Evolutionary conservation across 2,329 filamentous ascomycete genomes (phyloP).

Genomic region (Aspergillus tamarii): DNA sequence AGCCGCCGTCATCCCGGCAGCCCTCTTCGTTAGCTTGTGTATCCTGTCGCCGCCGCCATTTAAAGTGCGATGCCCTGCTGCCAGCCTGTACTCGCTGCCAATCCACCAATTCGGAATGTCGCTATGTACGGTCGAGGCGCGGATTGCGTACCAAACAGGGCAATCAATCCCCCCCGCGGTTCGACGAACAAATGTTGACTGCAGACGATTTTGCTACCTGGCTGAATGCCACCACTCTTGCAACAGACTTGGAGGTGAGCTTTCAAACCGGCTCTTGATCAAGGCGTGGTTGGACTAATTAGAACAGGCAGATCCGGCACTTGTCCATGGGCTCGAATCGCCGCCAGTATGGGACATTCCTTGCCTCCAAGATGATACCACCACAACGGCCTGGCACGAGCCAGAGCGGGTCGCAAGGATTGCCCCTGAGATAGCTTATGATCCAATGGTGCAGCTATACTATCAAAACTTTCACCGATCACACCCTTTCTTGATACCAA

Average conservation of each 20-base stretch:
- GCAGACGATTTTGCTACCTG: constrained; percentile 18
- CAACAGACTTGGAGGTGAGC: constrained; percentile 17
- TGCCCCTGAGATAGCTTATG: constrained; percentile 21
- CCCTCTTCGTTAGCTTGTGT: constrained; percentile 29
- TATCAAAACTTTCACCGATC: constrained; percentile 55
- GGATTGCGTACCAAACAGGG: constrained; percentile 30
- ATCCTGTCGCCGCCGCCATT: constrained; percentile 39
- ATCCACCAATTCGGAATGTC: constrained; percentile 47
- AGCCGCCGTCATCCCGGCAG: constrained; percentile 3
- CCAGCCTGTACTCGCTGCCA: constrained; percentile 47
- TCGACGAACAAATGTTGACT: constrained; percentile 17
- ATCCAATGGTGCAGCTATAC: constrained; percentile 48
- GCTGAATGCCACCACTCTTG: constrained; percentile 17
- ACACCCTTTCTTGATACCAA: constrained; percentile 56
- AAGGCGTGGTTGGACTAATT: not conserved
- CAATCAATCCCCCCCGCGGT: constrained; percentile 3
- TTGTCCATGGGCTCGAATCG: constrained; percentile 18
- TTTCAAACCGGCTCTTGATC: not conserved
- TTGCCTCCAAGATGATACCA: constrained; percentile 11
- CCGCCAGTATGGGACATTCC: constrained; percentile 10
- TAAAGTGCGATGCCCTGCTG: constrained; percentile 50
- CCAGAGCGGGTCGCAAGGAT: not conserved
- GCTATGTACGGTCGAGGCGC: constrained; percentile 52
- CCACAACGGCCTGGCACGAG: constrained; percentile 8
- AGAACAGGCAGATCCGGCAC: constrained; percentile 12